These are phyloP conservation scores for Fusarium papillatum DNA, from an alignment of 2,329 filamentous ascomycete genomes.

Conservation along the genomic window DNA sequence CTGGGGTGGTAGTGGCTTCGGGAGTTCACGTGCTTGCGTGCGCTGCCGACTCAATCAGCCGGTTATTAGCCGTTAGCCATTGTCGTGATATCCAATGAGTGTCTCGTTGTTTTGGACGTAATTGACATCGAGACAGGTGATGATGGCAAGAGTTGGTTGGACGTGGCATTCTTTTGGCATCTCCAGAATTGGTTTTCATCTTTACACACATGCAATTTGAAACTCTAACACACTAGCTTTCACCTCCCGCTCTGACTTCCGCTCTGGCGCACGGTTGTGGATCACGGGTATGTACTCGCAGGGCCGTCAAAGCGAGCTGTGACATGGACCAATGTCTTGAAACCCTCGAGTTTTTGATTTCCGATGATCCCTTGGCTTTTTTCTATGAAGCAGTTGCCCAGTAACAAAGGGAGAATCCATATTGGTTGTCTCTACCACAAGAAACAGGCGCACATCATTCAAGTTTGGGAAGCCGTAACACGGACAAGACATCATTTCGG, in stretches of 20 bases:
- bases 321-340: background rate
- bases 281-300: conserved; percentile 12
- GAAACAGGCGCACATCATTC: background rate
- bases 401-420: background rate
- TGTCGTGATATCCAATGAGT: conserved; percentile 1
- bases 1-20: conserved; percentile 28
- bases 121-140: background rate
- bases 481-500: conserved; percentile 14
- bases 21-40: conserved; percentile 41
- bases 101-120: background rate
- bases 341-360: background rate
- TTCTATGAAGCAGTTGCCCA: background rate
- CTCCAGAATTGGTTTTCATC: background rate
- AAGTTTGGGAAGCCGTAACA: background rate
- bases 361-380: background rate
- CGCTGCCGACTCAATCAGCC: conserved; percentile 27
- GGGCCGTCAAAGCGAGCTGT: background rate
- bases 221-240: background rate
- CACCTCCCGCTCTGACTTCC: background rate
- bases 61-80: conserved; percentile 41
- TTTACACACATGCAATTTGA: background rate
- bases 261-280: conserved; percentile 17
- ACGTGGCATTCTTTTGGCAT: background rate
- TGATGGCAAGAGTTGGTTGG: background rate
- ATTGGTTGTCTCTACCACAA: background rate